These are phyloP conservation scores for Beverwykella pulmonaria DNA, from an alignment of 495 filamentous ascomycete species.

Conservation along the genomic window DNA sequence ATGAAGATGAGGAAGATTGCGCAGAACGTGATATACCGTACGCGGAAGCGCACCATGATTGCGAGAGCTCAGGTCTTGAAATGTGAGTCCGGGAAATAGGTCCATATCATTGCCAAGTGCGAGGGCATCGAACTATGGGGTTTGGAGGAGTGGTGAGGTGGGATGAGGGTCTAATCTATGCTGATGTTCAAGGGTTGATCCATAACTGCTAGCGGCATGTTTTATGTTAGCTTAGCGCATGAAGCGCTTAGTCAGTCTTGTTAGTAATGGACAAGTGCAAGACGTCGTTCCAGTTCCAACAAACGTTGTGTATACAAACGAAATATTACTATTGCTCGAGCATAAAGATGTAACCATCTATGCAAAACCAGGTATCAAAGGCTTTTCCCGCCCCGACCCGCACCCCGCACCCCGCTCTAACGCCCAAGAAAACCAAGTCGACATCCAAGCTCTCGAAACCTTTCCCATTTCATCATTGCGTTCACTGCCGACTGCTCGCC, in stretches of 20 bases:
- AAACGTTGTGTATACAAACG: neutral
- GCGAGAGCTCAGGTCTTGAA: constrained; percentile 12
- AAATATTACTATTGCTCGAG: constrained; percentile 1
- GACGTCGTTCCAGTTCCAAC: no score
- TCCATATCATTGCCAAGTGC: constrained; percentile 2
- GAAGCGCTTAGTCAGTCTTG: no score
- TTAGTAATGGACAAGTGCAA: no score
- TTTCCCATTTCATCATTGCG: no score
- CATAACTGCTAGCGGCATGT: neutral
- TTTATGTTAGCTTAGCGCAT: neutral
- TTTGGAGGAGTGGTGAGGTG: neutral
- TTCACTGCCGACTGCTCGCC: constrained; percentile 6
- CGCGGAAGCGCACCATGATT: constrained; percentile 22
- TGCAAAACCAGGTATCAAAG: constrained; percentile 1
- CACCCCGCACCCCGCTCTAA: neutral
- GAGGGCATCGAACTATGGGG: constrained; percentile 1
- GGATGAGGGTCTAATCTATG: no score
- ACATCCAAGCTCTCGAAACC: neutral
- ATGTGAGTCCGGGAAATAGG: neutral
- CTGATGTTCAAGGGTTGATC: neutral
- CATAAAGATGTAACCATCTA: neutral
- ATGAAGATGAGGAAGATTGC: constrained; percentile 17
- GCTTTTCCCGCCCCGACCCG: neutral
- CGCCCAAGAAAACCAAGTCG: neutral
- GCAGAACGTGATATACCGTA: constrained; percentile 10